These are phyloP conservation scores for Porogramme epimiltina DNA, from an alignment of 1,284 basidiomycete genomes.

Conservation along the genomic window DNA sequence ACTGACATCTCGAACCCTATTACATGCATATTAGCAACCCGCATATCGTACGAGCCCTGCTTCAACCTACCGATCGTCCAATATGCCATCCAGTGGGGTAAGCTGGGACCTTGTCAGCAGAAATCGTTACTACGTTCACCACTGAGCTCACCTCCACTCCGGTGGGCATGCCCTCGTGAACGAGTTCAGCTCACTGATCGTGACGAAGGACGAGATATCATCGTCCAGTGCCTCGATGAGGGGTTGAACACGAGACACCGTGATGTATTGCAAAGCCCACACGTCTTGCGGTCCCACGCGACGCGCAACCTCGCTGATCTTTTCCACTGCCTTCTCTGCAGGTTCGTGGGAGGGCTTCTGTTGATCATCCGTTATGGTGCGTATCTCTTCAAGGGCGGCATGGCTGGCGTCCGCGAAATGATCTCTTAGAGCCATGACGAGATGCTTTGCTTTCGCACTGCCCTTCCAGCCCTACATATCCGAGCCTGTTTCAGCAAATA, in stretches of 20 bases:
- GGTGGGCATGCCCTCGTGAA: constrained; percentile 29
- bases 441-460: constrained; percentile 32
- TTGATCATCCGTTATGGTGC: no score
- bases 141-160: constrained; percentile 34
- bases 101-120: constrained; percentile 2
- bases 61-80: constrained; percentile 18
- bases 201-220: constrained; percentile 34
- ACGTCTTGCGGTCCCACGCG: constrained; percentile 2
- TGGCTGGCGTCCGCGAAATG: constrained; percentile 25
- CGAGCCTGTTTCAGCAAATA: not conserved
- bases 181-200: constrained; percentile 32
- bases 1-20: constrained; percentile 17
- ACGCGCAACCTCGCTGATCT: not conserved
- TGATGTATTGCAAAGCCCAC: constrained; percentile 28
- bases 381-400: no score
- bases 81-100: constrained; percentile 23
- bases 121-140: constrained; percentile 1
- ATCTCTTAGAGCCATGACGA: constrained; percentile 34
- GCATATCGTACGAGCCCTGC: not conserved
- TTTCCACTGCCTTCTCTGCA: not conserved
- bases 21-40: not conserved
- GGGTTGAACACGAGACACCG: constrained; percentile 18
- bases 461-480: constrained; percentile 30
- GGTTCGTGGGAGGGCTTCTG: not conserved
- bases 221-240: constrained; percentile 35